Percentiles rank a stretch among this genome's conserved stretches.
phyloP scores from a whole-genome alignment of 2,329 filamentous ascomycete genomes.

The Grosmannia huntii region DNA sequence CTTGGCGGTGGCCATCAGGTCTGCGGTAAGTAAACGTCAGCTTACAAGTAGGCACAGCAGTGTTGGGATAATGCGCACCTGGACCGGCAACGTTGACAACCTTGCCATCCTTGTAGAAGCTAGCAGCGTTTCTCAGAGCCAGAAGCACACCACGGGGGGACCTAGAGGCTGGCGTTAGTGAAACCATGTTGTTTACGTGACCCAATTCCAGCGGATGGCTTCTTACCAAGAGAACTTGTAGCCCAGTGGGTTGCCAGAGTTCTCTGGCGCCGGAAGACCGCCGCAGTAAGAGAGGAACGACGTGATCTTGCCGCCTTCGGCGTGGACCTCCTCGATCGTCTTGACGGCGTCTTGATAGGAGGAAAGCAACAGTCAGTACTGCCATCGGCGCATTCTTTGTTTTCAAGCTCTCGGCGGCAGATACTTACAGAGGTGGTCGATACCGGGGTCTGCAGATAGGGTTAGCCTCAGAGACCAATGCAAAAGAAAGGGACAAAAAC shows the following conservation, averaged over 20 bases:
- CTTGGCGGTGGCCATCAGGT: constrained; percentile 79
- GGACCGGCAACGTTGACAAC: constrained; percentile 49
- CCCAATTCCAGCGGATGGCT: background rate
- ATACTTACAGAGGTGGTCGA: constrained; percentile 48
- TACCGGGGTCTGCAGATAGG: constrained; percentile 42
- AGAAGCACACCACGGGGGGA: constrained; percentile 75
- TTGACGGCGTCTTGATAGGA: constrained; percentile 55
- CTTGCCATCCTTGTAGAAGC: constrained; percentile 69
- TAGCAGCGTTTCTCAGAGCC: constrained; percentile 75
- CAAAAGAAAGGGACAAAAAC: background rate
- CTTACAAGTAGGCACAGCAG: background rate
- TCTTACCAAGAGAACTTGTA: constrained; percentile 70
- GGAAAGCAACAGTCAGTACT: background rate
- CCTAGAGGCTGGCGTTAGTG: constrained; percentile 8
- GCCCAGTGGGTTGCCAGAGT: constrained; percentile 77
- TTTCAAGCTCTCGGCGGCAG: background rate
- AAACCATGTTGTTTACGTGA: background rate
- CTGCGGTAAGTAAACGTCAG: constrained; percentile 16
- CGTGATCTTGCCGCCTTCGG: constrained; percentile 70
- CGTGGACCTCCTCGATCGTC: constrained; percentile 80
- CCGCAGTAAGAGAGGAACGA: constrained; percentile 79
- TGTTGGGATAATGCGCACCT: background rate
- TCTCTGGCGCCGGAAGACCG: constrained; percentile 58
- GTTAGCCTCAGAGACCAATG: background rate
- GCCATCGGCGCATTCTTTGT: background rate